Percentiles rank a stretch among this genome's conserved stretches.
These are phyloP conservation scores for Acacia concinna DNA, from an alignment of 331 rosid species.

Conservation along the genomic window DNA sequence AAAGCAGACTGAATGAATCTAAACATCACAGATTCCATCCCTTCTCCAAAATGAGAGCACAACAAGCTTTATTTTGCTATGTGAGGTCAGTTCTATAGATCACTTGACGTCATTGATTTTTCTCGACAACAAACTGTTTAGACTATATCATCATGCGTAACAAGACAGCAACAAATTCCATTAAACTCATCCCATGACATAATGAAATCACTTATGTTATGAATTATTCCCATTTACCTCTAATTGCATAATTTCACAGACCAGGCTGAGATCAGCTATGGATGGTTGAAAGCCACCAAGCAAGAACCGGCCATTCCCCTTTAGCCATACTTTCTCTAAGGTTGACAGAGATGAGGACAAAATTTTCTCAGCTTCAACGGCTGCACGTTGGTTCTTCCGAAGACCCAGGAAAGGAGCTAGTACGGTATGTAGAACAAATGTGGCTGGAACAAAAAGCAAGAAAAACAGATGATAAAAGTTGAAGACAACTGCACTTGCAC, in stretches of 20 bases:
- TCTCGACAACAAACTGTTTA: neutral
- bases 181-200: neutral
- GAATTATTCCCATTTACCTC: constrained; percentile 53
- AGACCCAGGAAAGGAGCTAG: constrained; percentile 72
- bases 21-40: neutral
- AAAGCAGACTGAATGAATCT: neutral
- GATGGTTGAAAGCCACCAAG: constrained; percentile 65
- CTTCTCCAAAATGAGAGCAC: neutral
- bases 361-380: constrained; percentile 66
- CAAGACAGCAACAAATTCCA: neutral
- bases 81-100: neutral
- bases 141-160: neutral
- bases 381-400: constrained; percentile 55
- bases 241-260: constrained; percentile 71
- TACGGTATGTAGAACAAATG: constrained; percentile 50
- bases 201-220: constrained; percentile 2
- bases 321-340: constrained; percentile 77
- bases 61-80: neutral
- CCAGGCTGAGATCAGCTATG: constrained; percentile 69
- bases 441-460: constrained; percentile 46
- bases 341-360: constrained; percentile 63
- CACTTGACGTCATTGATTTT: neutral
- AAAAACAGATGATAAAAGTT: constrained; percentile 26
- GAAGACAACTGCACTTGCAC: constrained; percentile 12
- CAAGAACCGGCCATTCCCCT: constrained; percentile 60